Base-by-base conservation (phyloP, 768 basidiomycete species). In the Mycena chlorophos region DNA sequence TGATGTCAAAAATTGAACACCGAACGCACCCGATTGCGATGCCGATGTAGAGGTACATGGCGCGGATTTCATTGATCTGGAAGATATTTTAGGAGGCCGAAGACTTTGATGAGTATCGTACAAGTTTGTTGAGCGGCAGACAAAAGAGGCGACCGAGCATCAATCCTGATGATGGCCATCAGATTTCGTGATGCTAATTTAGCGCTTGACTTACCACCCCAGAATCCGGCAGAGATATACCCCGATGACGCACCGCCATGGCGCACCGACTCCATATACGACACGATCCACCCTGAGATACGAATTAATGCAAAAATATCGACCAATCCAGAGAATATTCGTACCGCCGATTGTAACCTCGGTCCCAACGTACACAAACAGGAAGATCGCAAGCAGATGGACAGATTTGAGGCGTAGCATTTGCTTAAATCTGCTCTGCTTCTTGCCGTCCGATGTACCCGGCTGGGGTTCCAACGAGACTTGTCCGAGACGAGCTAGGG, bases 191-290 rank as follows among this genome's bases (percentile, higher is more conserved):
- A 8, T 34, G 31, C 13, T 26, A 19, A 28, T 25, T 14, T 4
- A 23, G 20, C 8, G 16, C 16, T 8, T 13, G 12, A 27, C 51
- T 23, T 47, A 64, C 61, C 74, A 20, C 75, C 77, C 58, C 76
- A 80, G 68, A 79, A 79, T 8, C 77, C 78, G 8, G 75, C 63
- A 0, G 76, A 73, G 34, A 78, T 70, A 60, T 79, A 79, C 13
- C 78, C 78, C 10, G 78, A 68, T 0, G 66, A 67, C 2, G 71
- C 59, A 1, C 76, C 76, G 22, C 77, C 78, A n/a, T 70, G 69
- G 14, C 78, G 71, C n/a, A 71, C 64, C 0, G 68, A 54, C 2
- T 68, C 66, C 20, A 78, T 63, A 54, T 70, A 79, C 22, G 76
- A 77, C 27, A 79, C 78, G 38, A 73, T 77, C 78, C 78, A 79